Evolutionary conservation across 129 eudicot genomes (phyloP).

Genomic region (Centella asiatica): DNA sequence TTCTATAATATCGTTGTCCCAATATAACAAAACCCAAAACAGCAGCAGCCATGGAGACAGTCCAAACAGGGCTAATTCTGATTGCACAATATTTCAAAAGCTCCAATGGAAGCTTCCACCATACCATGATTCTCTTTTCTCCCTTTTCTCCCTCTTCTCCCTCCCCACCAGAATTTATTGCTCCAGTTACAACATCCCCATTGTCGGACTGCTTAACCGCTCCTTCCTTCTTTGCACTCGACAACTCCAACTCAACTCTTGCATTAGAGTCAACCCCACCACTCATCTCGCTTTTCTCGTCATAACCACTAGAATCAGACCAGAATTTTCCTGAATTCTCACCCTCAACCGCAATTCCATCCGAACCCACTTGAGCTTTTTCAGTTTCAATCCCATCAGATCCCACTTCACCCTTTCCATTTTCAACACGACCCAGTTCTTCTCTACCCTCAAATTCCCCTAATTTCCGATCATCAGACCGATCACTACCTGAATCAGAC

Average conservation of each 20-base stretch:
- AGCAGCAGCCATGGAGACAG: conserved; percentile 80
- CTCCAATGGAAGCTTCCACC: conserved; percentile 95
- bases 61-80: conserved; percentile 80
- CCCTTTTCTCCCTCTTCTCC: conserved; percentile 25
- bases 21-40: conserved; percentile 68
- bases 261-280: conserved; percentile 18
- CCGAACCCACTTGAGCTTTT: conserved; percentile 13
- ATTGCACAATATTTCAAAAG: conserved; percentile 54
- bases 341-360: conserved; percentile 12
- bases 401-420: conserved; percentile 15
- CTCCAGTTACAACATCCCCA: conserved; percentile 12
- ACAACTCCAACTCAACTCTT: conserved; percentile 7
- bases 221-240: background rate
- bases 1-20: conserved; percentile 59
- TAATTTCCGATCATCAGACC: conserved; percentile 32
- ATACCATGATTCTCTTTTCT: conserved; percentile 37
- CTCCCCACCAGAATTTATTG: conserved; percentile 14
- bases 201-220: conserved; percentile 16
- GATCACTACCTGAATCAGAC: conserved; percentile 34
- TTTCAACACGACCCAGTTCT: conserved; percentile 24
- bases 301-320: conserved; percentile 28
- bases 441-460: conserved; percentile 21
- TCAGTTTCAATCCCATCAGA: conserved; percentile 18
- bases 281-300: conserved; percentile 18
- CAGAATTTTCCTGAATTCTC: conserved; percentile 11